Evolutionary conservation across 768 basidiomycete species (phyloP).

Genomic region (Suillus spraguei): DNA sequence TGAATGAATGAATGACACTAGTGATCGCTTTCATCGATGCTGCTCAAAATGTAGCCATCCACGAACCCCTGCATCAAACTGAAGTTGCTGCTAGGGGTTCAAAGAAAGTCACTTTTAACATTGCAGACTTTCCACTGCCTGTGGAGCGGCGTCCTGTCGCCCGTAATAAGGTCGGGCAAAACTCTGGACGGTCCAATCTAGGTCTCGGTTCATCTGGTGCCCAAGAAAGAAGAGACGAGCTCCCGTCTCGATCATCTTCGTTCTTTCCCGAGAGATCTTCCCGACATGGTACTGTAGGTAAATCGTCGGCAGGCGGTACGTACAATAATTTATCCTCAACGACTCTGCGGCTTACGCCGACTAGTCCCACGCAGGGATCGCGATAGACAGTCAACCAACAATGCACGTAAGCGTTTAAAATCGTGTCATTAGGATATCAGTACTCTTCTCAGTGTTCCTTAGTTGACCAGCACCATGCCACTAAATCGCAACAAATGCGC

Average conservation of each 20-base stretch:
- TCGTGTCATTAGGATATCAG: no score
- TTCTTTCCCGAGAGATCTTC: constrained; percentile 5
- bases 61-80: not conserved
- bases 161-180: not conserved
- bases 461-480: not conserved
- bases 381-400: not conserved
- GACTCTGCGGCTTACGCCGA: not conserved
- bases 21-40: not conserved
- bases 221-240: not conserved
- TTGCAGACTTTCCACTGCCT: constrained; percentile 4
- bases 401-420: constrained; percentile 1
- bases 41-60: not conserved
- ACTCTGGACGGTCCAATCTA: not conserved
- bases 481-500: not conserved
- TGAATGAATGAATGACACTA: not conserved
- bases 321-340: not conserved
- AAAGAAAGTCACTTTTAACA: constrained; percentile 4
- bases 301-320: not conserved
- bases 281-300: not conserved
- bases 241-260: constrained; percentile 6
- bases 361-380: not conserved
- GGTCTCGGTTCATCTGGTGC: not conserved
- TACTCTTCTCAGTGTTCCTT: not conserved
- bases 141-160: not conserved
- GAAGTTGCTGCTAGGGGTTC: not conserved